phyloP scores from a whole-genome alignment of 371 early-diverging fungal species.

The Saksenaea vasiformis region DNA sequence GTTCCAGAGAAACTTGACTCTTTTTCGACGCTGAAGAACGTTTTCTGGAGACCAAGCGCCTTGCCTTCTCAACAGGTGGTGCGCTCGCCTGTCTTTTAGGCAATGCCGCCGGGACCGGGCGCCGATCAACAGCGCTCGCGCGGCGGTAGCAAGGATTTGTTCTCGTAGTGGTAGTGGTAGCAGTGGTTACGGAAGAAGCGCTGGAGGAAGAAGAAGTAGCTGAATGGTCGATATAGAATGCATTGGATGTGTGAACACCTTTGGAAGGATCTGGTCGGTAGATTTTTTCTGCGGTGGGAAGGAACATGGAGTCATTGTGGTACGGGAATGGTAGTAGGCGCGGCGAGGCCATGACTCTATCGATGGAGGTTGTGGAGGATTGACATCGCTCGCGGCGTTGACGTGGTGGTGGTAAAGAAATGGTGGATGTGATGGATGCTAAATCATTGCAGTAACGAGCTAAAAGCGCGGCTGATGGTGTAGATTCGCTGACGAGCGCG shows the following conservation, averaged over 20 bases:
- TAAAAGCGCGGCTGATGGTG: slow-evolving; percentile 8
- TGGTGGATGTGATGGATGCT: slow-evolving; percentile 1
- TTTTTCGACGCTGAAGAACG: not conserved
- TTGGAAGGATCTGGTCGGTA: not conserved
- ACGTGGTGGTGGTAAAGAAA: slow-evolving; percentile 10
- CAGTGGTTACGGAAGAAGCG: not conserved
- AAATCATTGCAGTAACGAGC: slow-evolving; percentile 19
- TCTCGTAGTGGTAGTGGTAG: not conserved
- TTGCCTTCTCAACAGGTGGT: slow-evolving; percentile 14
- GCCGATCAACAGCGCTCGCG: slow-evolving; percentile 12
- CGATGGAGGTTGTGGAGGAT: slow-evolving; percentile 13
- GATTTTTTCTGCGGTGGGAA: slow-evolving; percentile 24
- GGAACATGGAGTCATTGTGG: slow-evolving; percentile 29
- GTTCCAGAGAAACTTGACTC: not conserved
- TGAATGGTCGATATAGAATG: not conserved
- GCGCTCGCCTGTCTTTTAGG: slow-evolving; percentile 19
- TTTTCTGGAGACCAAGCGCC: not conserved
- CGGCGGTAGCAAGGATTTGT: not conserved
- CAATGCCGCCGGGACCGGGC: not conserved
- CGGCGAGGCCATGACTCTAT: slow-evolving; percentile 26
- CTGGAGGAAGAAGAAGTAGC: not conserved
- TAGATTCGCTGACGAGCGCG: slow-evolving; percentile 9
- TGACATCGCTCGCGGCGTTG: slow-evolving; percentile 10
- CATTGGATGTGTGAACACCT: not conserved
- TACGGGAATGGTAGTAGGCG: slow-evolving; percentile 26